Evolutionary conservation across 495 filamentous ascomycete genomes (phyloP), one percentile per base, ranked within the genome.

Genomic region (Xylaria castorea): DNA sequence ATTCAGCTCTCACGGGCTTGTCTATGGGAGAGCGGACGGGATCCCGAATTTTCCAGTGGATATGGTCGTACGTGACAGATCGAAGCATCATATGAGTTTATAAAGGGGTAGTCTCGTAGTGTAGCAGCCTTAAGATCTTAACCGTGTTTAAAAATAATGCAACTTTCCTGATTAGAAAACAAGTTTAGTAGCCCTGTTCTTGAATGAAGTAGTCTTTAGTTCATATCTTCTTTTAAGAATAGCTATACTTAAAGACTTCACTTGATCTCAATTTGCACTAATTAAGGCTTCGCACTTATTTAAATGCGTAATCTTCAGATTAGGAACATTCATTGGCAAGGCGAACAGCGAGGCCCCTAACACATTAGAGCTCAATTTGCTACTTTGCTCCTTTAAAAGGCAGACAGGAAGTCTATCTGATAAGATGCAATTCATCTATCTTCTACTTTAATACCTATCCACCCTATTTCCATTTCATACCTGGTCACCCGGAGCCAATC

Each of bases 21-120:
- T 76, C 75, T 78, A 81, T 73, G 81, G 80, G 74, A 81, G 82
- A 83, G 78, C 82, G 79, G 80, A 83, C 81, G 80, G 82, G 81
- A 80, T 81, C 75, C 80, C 81, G 78, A 80, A 73, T 80, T 76
- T 68, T 82, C 80, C 74, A 74, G 60, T 75, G 68, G 73, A 40
- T 82, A 77, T 83, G 81, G 81, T 80, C 80, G 81, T 80, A 83
- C 53, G 71, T 73, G 66, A 60, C n/a, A 44, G 61, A n/a, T 16
- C 1, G 0, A 6, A 3, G 6, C 46, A 1, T 6, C 22, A n/a
- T 50, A 7, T 50, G 20, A 50, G 0, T 50, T 50, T 50, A 20
- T 50, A 50, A 5, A 6, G 5, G 20, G 18, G 3, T 1, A 5
- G 1, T 50, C 4, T 22, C 6, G 46, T 50, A 22, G 50, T 25